Evolutionary conservation across 331 rosid genomes (phyloP).

Genomic region (Acacia pycnantha): DNA sequence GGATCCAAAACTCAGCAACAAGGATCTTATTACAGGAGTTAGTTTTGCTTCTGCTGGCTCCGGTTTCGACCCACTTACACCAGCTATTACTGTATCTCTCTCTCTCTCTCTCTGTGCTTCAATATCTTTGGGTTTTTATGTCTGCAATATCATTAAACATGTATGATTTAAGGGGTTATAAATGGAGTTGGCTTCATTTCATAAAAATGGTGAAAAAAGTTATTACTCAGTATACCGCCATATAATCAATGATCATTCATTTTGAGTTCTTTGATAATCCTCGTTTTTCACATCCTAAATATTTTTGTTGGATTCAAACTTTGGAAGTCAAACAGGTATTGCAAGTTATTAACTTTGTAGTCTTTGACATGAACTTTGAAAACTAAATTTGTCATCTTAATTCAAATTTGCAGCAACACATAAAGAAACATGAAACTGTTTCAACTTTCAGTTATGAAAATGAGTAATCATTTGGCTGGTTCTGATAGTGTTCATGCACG

Average conservation of each 20-base stretch:
- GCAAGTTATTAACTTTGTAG: too few relatives aligned
- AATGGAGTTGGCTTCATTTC: background rate
- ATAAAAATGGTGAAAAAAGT: background rate
- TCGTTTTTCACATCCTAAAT: background rate
- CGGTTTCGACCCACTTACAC: constrained; percentile 71
- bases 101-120: background rate
- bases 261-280: background rate
- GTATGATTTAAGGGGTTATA: background rate
- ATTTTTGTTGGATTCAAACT: too few relatives aligned
- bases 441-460: background rate
- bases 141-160: background rate
- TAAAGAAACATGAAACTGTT: background rate
- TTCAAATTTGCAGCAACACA: background rate
- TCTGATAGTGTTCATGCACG: too few relatives aligned
- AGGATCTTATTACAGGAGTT: constrained; percentile 66
- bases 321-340: background rate
- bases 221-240: background rate
- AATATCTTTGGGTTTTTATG: too few relatives aligned
- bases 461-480: background rate
- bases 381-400: background rate
- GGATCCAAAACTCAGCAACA: constrained; percentile 46
- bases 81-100: constrained; percentile 43
- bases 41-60: constrained; percentile 84
- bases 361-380: background rate
- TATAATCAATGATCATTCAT: background rate